These are phyloP conservation scores for Pochonia chlamydosporia DNA, from an alignment of 2,329 filamentous ascomycete species.

Conservation along the genomic window DNA sequence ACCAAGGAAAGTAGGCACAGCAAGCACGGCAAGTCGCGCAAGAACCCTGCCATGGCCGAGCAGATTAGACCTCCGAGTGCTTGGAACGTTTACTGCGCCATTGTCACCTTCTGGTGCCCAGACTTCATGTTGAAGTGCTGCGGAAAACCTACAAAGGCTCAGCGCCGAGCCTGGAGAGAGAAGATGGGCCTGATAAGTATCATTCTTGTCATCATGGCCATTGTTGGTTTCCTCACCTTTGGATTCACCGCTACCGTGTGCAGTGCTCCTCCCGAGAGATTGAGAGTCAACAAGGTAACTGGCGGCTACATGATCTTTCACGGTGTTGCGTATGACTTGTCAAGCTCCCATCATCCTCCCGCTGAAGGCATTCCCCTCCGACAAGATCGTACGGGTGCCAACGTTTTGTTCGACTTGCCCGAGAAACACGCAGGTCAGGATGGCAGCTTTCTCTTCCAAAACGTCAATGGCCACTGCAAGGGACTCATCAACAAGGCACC, in stretches of 20 bases:
- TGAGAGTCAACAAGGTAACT: conserved; percentile 78
- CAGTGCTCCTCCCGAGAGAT: conserved; percentile 60
- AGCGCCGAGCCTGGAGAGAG: conserved; percentile 91
- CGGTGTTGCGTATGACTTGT: conserved; percentile 81
- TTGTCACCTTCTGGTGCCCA: conserved; percentile 92
- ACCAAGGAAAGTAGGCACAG: conserved; percentile 26
- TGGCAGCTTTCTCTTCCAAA: conserved; percentile 95
- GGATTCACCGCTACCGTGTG: conserved; percentile 91
- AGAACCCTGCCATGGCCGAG: conserved; percentile 50
- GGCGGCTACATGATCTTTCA: conserved; percentile 93
- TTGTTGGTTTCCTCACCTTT: conserved; percentile 94
- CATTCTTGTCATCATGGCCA: conserved; percentile 78
- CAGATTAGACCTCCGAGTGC: conserved; percentile 73
- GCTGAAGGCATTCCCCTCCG: conserved; percentile 68
- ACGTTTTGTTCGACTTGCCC: conserved; percentile 82
- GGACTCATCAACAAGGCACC: conserved; percentile 69
- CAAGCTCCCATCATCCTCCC: conserved; percentile 68
- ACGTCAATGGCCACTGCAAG: conserved; percentile 97
- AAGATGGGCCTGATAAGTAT: conserved; percentile 97
- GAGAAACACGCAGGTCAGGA: conserved; percentile 82
- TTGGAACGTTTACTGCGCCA: conserved; percentile 93
- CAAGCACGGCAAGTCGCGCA: conserved; percentile 44
- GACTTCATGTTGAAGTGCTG: conserved; percentile 80
- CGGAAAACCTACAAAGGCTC: conserved; percentile 76
- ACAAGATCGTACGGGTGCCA: conserved; percentile 49